phyloP scores from a whole-genome alignment of 306 rosid species.

The Corylus americana region DNA sequence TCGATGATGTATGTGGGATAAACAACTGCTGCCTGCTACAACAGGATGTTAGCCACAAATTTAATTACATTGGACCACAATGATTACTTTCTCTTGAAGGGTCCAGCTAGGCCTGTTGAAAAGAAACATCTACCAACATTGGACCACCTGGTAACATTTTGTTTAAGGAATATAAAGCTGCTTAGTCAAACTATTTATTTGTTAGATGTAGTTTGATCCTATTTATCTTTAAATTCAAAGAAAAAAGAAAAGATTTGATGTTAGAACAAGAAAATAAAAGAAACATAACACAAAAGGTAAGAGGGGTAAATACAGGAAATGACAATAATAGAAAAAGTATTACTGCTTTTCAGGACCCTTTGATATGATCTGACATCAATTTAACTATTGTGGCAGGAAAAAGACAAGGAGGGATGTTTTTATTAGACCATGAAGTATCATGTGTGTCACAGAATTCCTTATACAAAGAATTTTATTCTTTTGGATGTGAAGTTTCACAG shows the following conservation, averaged over 20 bases:
- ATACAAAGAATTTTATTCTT: background rate
- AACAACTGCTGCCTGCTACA: background rate
- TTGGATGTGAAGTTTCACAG: background rate
- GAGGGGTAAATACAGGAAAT: no score
- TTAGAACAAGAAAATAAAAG: background rate
- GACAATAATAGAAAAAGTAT: background rate
- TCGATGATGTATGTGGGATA: background rate
- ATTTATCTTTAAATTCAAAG: background rate
- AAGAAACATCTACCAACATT: background rate
- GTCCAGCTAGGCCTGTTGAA: background rate
- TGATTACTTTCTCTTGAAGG: background rate
- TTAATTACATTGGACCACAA: background rate
- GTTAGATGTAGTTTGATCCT: background rate
- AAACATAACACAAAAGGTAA: background rate
- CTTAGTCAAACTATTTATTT: background rate
- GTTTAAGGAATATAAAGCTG: background rate
- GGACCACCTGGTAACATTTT: background rate
- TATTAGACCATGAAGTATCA: background rate
- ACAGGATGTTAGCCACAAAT: background rate
- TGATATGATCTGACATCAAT: background rate
- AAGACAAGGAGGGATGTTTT: background rate
- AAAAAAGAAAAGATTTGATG: background rate
- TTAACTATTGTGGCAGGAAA: background rate
- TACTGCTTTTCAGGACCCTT: background rate
- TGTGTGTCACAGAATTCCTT: background rate